phyloP scores from a whole-genome alignment of 225 moss, liverwort and hornwort species.

The Pseudisothecium myosuroides region DNA sequence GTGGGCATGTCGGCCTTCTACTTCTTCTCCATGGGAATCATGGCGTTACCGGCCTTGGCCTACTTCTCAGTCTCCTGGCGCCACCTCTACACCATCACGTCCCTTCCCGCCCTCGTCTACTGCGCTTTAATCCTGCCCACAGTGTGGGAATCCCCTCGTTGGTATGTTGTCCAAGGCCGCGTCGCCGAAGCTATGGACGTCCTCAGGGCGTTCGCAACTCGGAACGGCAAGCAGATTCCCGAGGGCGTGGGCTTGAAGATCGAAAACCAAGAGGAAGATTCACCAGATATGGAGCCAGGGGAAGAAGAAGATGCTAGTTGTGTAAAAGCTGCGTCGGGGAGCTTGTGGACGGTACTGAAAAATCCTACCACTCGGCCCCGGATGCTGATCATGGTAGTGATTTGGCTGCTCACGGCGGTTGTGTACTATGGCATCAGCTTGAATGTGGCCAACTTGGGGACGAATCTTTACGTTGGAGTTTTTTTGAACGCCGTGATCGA shows the following conservation, averaged over 20 bases:
- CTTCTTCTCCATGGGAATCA: constrained; percentile 71
- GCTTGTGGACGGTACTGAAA: constrained; percentile 39
- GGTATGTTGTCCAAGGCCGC: constrained; percentile 74
- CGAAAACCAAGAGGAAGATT: neutral
- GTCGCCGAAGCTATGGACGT: constrained; percentile 56
- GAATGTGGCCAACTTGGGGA: constrained; percentile 63
- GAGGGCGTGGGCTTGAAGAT: constrained; percentile 17
- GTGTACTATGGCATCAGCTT: constrained; percentile 75
- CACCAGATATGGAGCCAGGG: neutral
- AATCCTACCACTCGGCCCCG: constrained; percentile 31
- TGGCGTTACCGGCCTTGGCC: constrained; percentile 37
- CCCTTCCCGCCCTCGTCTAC: constrained; percentile 40
- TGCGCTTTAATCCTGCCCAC: constrained; percentile 41
- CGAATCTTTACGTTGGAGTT: constrained; percentile 66
- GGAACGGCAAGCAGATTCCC: constrained; percentile 48
- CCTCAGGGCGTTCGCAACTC: constrained; percentile 36
- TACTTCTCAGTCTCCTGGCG: constrained; percentile 58
- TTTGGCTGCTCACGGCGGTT: constrained; percentile 49
- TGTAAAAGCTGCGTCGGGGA: constrained; percentile 20
- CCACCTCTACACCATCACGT: constrained; percentile 41
- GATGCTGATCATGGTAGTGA: constrained; percentile 62
- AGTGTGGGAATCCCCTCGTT: constrained; percentile 70
- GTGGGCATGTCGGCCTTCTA: constrained; percentile 91
- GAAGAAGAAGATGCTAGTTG: neutral
- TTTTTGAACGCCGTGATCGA: constrained; percentile 66